phyloP scores from a whole-genome alignment of 441 rosid genomes.

The Arabidopsis lyrata region DNA sequence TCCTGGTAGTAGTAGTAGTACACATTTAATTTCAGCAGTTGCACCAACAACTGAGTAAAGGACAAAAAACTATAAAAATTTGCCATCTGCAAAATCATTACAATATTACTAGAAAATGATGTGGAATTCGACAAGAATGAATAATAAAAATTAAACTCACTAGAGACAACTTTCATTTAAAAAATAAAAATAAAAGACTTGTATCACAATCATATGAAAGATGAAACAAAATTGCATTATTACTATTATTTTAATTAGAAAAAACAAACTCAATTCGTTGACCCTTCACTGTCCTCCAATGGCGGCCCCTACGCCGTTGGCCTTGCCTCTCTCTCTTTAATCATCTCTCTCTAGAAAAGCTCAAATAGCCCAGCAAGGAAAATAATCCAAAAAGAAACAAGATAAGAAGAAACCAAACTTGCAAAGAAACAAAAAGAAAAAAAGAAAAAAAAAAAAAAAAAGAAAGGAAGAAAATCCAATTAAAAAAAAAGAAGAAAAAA shows the following conservation, averaged over 20 bases:
- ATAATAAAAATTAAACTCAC: background rate
- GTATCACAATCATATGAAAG: constrained; percentile 50
- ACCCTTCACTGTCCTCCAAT: constrained; percentile 81
- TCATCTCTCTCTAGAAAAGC: constrained; percentile 48
- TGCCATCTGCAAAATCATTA: constrained; percentile 44
- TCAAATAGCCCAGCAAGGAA: constrained; percentile 45
- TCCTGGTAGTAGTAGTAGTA: constrained; percentile 30
- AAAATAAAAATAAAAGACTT: constrained; percentile 24
- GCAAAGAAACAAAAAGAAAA: constrained; percentile 50
- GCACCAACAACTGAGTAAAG: constrained; percentile 43
- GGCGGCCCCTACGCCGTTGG: constrained; percentile 99
- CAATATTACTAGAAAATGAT: constrained; percentile 43
- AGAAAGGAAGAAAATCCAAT: too few relatives aligned
- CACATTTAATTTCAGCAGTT: constrained; percentile 47
- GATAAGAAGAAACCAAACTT: constrained; percentile 54
- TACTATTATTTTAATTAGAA: background rate
- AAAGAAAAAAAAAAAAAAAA: constrained; percentile 37
- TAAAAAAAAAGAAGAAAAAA: constrained; percentile 26
- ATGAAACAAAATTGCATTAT: constrained; percentile 44
- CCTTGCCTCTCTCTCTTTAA: constrained; percentile 49
- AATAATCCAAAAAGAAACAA: constrained; percentile 51
- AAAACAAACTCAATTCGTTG: constrained; percentile 59
- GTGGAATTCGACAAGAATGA: constrained; percentile 26
- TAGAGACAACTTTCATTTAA: constrained; percentile 35
- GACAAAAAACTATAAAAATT: constrained; percentile 46